Evolutionary conservation across 1,284 basidiomycete species (phyloP).

Genomic region (Neonothopanus nambi): DNA sequence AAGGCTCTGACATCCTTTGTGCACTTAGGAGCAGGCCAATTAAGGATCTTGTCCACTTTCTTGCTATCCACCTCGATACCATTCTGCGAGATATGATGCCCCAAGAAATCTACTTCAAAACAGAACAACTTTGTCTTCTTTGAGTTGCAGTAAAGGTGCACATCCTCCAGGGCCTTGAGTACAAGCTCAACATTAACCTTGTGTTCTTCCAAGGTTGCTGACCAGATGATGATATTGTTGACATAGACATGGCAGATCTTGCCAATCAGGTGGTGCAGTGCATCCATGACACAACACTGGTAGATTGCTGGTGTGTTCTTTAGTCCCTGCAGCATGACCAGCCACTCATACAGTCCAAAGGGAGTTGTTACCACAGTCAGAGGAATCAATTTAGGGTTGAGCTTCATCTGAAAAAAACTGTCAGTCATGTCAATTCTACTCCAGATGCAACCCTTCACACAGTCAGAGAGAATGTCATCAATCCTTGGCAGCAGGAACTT

Average conservation of each 20-base stretch:
- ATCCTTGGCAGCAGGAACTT: not conserved
- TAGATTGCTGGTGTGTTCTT: constrained; percentile 32
- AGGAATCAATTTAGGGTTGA: constrained; percentile 20
- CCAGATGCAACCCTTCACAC: constrained; percentile 28
- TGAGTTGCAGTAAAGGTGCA: constrained; percentile 26
- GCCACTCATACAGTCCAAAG: constrained; percentile 30
- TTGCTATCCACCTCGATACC: constrained; percentile 26
- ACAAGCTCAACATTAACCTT: constrained; percentile 9
- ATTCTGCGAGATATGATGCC: constrained; percentile 20
- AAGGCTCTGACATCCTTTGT: constrained; percentile 16
- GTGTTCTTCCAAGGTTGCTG: constrained; percentile 24
- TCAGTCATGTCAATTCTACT: constrained; percentile 34
- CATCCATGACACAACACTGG: constrained; percentile 27
- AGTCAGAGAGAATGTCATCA: constrained; percentile 25
- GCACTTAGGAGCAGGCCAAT: constrained; percentile 21
- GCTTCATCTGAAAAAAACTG: constrained; percentile 16
- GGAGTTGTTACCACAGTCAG: constrained; percentile 33
- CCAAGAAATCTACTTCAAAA: constrained; percentile 17
- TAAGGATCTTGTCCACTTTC: constrained; percentile 26
- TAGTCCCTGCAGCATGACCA: constrained; percentile 35
- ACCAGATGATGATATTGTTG: constrained; percentile 11
- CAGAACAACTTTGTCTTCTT: constrained; percentile 30
- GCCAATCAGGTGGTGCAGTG: constrained; percentile 3
- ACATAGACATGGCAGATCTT: constrained; percentile 15
- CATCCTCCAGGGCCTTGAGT: constrained; percentile 21